phyloP scores from a whole-genome alignment of 179 eudicot species.

The Vitellaria paradoxa region DNA sequence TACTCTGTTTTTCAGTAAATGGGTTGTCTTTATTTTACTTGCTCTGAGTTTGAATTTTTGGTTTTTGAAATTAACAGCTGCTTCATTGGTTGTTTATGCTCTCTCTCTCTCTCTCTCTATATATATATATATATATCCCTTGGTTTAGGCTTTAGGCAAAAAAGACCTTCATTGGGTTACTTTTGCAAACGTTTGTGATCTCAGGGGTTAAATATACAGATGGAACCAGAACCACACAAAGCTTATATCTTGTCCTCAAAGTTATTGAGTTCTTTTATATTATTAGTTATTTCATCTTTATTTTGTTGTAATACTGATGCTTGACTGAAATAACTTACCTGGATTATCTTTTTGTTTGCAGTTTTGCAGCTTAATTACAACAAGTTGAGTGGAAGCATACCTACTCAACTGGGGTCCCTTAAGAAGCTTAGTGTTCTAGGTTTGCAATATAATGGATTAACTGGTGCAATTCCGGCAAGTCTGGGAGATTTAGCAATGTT shows the following conservation, averaged over 20 bases:
- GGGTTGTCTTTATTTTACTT: neutral
- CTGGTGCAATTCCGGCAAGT: constrained; percentile 83
- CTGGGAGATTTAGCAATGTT: constrained; percentile 59
- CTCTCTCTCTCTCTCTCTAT: too few species aligned
- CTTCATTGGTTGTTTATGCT: neutral
- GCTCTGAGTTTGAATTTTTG: neutral
- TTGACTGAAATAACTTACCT: neutral
- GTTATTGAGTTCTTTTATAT: constrained; percentile 5
- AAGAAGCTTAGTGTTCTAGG: constrained; percentile 75
- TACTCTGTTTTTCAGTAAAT: neutral
- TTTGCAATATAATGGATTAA: constrained; percentile 62
- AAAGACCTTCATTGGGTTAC: too few species aligned
- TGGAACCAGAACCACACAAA: neutral
- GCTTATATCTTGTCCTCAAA: constrained; percentile 11
- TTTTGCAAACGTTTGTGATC: neutral
- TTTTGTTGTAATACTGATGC: neutral
- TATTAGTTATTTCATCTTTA: neutral
- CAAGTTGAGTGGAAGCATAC: constrained; percentile 68
- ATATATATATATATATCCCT: too few species aligned
- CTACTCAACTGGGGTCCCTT: constrained; percentile 66
- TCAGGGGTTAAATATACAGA: neutral
- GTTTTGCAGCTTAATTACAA: constrained; percentile 83
- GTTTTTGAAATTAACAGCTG: neutral
- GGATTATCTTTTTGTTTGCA: constrained; percentile 28
- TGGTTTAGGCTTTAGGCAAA: too few species aligned